Percentiles rank a stretch among this genome's conserved stretches.
Evolutionary conservation across 2,329 filamentous ascomycete species (phyloP).

Genomic region (Aureobasidium sp.): DNA sequence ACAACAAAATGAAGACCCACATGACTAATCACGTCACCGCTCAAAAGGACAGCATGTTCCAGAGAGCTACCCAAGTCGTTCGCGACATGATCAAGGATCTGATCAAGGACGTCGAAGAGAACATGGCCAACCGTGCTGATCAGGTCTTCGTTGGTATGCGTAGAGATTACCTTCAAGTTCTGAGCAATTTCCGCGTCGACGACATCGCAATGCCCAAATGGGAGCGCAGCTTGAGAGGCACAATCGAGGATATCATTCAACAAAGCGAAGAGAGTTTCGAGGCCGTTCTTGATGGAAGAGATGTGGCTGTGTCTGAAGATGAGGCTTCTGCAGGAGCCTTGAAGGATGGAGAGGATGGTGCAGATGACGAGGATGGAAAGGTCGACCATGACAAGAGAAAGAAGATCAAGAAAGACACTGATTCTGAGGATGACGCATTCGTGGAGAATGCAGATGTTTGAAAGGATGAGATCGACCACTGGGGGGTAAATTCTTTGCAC

Average conservation of each 20-base stretch:
- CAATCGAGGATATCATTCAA: slow-evolving; percentile 1
- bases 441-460: neutral
- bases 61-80: slow-evolving; percentile 35
- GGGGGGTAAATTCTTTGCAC: neutral
- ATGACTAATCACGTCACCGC: slow-evolving; percentile 41
- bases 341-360: neutral
- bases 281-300: slow-evolving; percentile 3
- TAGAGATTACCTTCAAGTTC: slow-evolving; percentile 30
- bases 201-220: neutral
- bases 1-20: slow-evolving; percentile 43
- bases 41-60: slow-evolving; percentile 43
- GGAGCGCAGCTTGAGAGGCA: slow-evolving; percentile 9
- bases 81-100: slow-evolving; percentile 34
- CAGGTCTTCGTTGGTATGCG: slow-evolving; percentile 34
- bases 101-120: slow-evolving; percentile 34
- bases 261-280: neutral
- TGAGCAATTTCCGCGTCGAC: slow-evolving; percentile 22
- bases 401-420: neutral
- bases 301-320: neutral
- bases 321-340: neutral
- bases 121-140: slow-evolving; percentile 38
- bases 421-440: neutral
- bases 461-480: neutral
- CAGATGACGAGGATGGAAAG: neutral
- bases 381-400: neutral